Percentiles rank a stretch among this genome's conserved stretches.
Evolutionary conservation across 257 asterid species (phyloP).

Genomic region (Jacaranda copaia): DNA sequence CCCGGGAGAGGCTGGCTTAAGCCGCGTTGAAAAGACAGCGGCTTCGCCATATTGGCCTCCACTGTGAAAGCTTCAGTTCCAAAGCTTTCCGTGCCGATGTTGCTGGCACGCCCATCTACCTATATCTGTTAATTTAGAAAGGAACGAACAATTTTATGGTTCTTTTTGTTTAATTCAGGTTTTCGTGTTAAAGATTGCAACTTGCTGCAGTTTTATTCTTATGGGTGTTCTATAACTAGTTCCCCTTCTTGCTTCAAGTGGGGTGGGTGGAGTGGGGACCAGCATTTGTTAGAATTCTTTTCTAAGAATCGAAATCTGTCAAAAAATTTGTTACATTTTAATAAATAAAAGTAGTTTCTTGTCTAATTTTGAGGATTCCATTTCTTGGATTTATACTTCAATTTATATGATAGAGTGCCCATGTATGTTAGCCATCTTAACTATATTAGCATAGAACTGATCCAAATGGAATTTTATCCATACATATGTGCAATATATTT

Average conservation of each 20-base stretch:
- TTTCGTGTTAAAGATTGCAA: no score
- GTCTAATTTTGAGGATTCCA: not conserved
- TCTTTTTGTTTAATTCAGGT: no score
- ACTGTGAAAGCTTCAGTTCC: conserved; percentile 20
- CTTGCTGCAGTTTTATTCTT: no score
- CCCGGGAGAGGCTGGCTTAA: conserved; percentile 17
- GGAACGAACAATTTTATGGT: no score
- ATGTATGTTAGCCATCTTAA: not conserved
- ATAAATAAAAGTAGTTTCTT: no score
- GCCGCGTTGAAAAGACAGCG: not conserved
- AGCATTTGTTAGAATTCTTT: not conserved
- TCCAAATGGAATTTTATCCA: not conserved
- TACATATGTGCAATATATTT: no score
- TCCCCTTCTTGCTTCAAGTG: no score
- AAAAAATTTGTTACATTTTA: not conserved
- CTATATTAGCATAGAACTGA: not conserved
- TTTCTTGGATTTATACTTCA: not conserved
- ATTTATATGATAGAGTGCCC: no score
- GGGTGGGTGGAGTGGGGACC: not conserved
- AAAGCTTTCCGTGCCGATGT: not conserved
- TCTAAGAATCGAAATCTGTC: not conserved
- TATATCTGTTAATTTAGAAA: no score
- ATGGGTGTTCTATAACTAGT: no score
- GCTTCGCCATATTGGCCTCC: not conserved
- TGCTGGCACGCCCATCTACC: not conserved